Conservation (phyloP, 352 stramenopile genomes). For the Phytophthora pinifolia region DNA sequence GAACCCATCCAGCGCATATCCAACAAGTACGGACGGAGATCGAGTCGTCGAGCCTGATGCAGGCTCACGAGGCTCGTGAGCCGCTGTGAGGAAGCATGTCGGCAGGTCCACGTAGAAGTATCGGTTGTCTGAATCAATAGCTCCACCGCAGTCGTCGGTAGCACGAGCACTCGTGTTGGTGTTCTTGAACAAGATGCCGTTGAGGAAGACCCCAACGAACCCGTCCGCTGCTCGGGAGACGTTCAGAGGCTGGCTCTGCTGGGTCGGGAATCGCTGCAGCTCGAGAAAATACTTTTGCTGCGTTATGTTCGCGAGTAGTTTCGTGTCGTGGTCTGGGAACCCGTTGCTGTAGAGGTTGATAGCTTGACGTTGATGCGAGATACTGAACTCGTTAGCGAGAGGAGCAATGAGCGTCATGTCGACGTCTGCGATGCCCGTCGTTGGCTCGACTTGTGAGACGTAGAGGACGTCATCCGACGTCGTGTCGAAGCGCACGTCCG, state of each 20-base stretch:
- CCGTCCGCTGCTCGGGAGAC: conserved; percentile 15
- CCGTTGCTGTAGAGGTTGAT: conserved; percentile 69
- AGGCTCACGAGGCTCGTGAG: conserved; percentile 12
- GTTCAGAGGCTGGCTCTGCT: conserved; percentile 32
- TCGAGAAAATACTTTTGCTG: conserved; percentile 64
- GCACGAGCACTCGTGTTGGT: conserved; percentile 5
- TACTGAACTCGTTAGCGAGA: conserved; percentile 45
- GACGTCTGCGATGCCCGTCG: conserved; percentile 20
- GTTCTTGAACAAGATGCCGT: conserved; percentile 58
- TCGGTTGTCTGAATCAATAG: conserved; percentile 37
- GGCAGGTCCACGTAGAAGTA: conserved; percentile 57
- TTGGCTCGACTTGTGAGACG: conserved; percentile 50
- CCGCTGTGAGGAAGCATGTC: conserved; percentile 37
- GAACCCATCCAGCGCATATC: conserved; percentile 65
- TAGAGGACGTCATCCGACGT: conserved; percentile 39
- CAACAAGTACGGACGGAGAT: conserved; percentile 38
- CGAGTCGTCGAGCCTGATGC: not conserved
- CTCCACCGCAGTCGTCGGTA: conserved; percentile 50
- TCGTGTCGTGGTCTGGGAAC: conserved; percentile 44
- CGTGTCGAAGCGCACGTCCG: conserved; percentile 48
- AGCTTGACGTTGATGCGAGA: conserved; percentile 38
- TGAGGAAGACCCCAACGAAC: conserved; percentile 58
- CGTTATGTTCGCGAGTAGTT: conserved; percentile 10
- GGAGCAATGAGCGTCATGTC: not conserved
- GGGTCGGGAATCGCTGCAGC: conserved; percentile 46